Evolutionary conservation across 257 asterid genomes (phyloP).

Genomic region (Cinchona pubescens): DNA sequence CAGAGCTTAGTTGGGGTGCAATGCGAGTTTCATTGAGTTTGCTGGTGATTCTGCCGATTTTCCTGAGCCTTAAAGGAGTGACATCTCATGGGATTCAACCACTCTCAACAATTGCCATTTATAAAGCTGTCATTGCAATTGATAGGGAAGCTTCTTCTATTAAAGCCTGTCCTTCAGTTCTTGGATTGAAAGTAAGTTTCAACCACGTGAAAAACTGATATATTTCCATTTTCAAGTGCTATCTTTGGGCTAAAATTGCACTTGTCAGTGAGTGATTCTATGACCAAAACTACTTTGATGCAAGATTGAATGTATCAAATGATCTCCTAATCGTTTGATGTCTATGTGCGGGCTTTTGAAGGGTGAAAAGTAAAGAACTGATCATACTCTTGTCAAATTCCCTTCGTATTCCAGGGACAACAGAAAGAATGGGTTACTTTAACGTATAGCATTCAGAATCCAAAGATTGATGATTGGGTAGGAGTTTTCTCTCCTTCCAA

Average conservation of each 20-base stretch:
- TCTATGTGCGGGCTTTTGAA: not conserved
- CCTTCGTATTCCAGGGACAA: constrained; percentile 31
- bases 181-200: constrained; percentile 60
- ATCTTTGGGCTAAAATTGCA: not conserved
- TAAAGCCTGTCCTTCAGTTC: constrained; percentile 67
- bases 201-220: not conserved
- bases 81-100: constrained; percentile 68
- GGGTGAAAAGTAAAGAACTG: constrained; percentile 4
- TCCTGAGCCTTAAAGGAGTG: constrained; percentile 40
- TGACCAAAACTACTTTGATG: not conserved
- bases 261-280: too few relatives aligned
- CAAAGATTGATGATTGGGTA: constrained; percentile 69
- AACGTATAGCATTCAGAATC: constrained; percentile 45
- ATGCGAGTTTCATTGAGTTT: constrained; percentile 33
- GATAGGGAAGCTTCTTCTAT: constrained; percentile 52
- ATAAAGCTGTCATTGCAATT: constrained; percentile 51
- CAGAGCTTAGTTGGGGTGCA: constrained; percentile 7
- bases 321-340: too few relatives aligned
- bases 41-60: constrained; percentile 42
- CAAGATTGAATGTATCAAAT: not conserved
- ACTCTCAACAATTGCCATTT: constrained; percentile 51
- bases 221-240: not conserved
- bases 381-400: not conserved
- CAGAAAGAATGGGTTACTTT: constrained; percentile 60
- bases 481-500: constrained; percentile 88